These are phyloP conservation scores for Gaeumannomyces sp. DNA, from an alignment of 2,329 filamentous ascomycete species.

Conservation along the genomic window DNA sequence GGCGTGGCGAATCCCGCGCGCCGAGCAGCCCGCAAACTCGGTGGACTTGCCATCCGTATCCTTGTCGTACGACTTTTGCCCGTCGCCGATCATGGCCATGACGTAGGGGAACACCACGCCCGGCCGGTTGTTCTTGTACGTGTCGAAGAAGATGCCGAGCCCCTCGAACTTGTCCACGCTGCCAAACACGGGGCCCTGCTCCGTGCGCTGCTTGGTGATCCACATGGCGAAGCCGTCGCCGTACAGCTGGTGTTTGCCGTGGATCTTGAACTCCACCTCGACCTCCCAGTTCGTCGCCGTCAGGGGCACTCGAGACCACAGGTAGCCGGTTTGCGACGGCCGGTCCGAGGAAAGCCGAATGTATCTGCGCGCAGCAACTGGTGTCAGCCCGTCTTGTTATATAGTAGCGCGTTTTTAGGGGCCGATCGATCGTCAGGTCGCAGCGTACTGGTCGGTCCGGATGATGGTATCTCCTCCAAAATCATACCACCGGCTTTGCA, in stretches of 20 bases:
- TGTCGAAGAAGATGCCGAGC: constrained; percentile 92
- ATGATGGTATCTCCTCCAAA: constrained; percentile 95
- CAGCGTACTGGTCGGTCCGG: constrained; percentile 57
- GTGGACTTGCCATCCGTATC: constrained; percentile 88
- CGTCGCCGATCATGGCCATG: constrained; percentile 97
- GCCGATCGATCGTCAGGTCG: background rate
- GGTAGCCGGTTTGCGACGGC: constrained; percentile 84
- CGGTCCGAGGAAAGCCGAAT: constrained; percentile 88
- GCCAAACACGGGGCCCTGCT: constrained; percentile 80
- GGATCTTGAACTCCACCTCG: constrained; percentile 90
- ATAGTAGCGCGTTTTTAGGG: background rate
- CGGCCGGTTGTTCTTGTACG: constrained; percentile 98
- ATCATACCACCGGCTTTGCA: constrained; percentile 98
- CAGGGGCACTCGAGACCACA: constrained; percentile 88
- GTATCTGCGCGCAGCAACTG: constrained; percentile 51
- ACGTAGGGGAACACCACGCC: constrained; percentile 95
- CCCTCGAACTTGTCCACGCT: constrained; percentile 86
- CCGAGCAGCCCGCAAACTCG: constrained; percentile 92
- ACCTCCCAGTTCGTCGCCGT: constrained; percentile 99
- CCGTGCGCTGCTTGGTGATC: constrained; percentile 88
- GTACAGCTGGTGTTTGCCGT: constrained; percentile 81
- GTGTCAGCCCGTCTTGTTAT: constrained; percentile 15
- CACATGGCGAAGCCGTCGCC: constrained; percentile 97
- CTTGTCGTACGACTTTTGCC: constrained; percentile 84
- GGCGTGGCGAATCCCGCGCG: constrained; percentile 78